A percentile compares a stretch with the other conserved stretches of the same genome.
Conservation (phyloP, 2,329 filamentous ascomycete species). For the Penicillium corylophilum region DNA sequence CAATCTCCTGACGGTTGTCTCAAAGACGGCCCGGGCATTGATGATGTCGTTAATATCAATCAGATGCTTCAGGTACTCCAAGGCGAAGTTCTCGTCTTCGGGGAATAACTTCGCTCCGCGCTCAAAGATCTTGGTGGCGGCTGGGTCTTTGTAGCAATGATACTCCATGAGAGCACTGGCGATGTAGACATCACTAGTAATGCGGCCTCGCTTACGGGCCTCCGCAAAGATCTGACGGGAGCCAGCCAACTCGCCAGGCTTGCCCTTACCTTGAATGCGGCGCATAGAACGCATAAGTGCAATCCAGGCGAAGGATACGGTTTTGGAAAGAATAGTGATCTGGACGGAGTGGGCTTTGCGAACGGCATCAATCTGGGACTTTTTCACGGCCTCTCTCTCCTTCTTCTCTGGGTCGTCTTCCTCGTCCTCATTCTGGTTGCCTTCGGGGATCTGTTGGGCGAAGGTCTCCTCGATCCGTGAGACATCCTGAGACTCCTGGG, state of each 20-base stretch:
- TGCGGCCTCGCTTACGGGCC: conserved; percentile 78
- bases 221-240: conserved; percentile 87
- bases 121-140: conserved; percentile 93
- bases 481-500: conserved; percentile 63
- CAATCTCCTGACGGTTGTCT: conserved; percentile 84
- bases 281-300: conserved; percentile 91
- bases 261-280: conserved; percentile 80
- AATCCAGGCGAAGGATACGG: conserved; percentile 92
- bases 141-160: conserved; percentile 90
- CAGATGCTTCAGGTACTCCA: conserved; percentile 94
- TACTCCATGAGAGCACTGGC: conserved; percentile 91
- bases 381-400: conserved; percentile 52
- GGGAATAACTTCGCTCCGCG: conserved; percentile 90
- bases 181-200: conserved; percentile 94
- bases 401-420: conserved; percentile 56
- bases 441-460: conserved; percentile 41
- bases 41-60: conserved; percentile 90
- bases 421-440: conserved; percentile 47
- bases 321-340: conserved; percentile 73
- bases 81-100: conserved; percentile 86
- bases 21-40: conserved; percentile 93
- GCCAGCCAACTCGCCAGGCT: conserved; percentile 68
- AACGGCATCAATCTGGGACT: conserved; percentile 57
- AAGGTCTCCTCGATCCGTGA: conserved; percentile 57
- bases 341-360: conserved; percentile 69